These are phyloP conservation scores for Achlya hypogyna DNA, from an alignment of 352 stramenopile genomes.

Conservation along the genomic window DNA sequence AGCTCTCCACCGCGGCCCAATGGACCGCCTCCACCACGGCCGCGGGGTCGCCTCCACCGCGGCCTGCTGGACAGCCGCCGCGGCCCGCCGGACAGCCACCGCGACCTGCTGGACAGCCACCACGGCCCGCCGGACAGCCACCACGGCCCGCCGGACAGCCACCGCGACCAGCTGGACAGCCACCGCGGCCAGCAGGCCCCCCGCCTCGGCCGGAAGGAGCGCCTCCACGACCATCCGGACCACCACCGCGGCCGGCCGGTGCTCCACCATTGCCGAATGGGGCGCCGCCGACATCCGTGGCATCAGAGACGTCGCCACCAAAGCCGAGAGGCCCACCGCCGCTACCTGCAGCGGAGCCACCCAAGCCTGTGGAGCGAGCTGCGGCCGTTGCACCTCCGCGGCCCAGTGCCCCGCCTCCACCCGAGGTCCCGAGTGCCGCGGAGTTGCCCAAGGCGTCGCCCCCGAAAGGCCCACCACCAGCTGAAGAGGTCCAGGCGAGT, in stretches of 20 bases:
- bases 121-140: not conserved
- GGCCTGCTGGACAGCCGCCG: slow-evolving; percentile 20
- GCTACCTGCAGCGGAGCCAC: not conserved
- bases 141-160: not conserved
- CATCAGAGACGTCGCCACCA: not conserved
- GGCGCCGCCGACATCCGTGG: not conserved
- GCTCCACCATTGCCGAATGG: slow-evolving; percentile 5
- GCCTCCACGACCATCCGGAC: slow-evolving; percentile 3
- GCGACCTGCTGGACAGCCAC: slow-evolving; percentile 11
- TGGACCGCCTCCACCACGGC: slow-evolving; percentile 19
- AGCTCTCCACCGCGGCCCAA: slow-evolving; percentile 23
- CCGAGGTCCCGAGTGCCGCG: not conserved
- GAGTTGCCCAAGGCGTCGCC: not conserved
- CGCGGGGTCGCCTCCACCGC: slow-evolving; percentile 19
- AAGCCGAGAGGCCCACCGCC: not conserved
- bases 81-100: slow-evolving; percentile 5
- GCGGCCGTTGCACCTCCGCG: no score
- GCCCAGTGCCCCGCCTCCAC: not conserved
- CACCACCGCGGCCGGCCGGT: not conserved
- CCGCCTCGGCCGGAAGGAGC: slow-evolving; percentile 19
- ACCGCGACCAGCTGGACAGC: not conserved
- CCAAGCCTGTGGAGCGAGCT: no score
- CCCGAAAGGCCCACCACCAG: not conserved
- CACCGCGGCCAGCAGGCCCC: not conserved
- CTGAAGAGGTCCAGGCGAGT: not conserved